phyloP scores from a whole-genome alignment of 495 filamentous ascomycete species.

The Melanomma pulvis-pyrius region DNA sequence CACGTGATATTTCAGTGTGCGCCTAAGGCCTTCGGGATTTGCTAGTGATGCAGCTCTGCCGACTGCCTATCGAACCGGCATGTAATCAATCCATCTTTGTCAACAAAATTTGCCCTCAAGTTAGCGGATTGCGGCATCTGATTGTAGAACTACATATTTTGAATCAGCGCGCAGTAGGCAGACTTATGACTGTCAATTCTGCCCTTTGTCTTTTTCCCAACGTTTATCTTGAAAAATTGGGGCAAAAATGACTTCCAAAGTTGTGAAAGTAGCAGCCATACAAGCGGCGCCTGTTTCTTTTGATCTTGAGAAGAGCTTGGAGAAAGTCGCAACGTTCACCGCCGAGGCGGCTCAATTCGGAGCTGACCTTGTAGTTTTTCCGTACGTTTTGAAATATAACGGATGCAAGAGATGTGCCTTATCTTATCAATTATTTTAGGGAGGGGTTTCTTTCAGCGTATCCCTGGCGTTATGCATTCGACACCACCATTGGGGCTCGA shows the following conservation, averaged over 20 bases:
- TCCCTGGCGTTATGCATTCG: constrained; percentile 51
- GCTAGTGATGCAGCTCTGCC: not conserved
- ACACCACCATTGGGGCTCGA: constrained; percentile 49
- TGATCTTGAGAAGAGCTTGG: constrained; percentile 22
- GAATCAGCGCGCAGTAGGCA: not conserved
- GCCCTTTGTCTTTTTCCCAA: no score
- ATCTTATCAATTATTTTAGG: constrained; percentile 7
- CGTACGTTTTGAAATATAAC: constrained; percentile 11
- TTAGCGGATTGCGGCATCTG: not conserved
- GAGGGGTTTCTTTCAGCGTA: constrained; percentile 51
- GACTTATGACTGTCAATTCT: no score
- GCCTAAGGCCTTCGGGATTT: not conserved
- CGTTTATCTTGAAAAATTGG: not conserved
- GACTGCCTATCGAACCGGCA: not conserved
- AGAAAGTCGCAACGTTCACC: constrained; percentile 12
- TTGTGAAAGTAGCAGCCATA: constrained; percentile 32
- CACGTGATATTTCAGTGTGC: not conserved
- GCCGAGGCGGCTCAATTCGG: constrained; percentile 7
- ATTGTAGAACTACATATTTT: not conserved
- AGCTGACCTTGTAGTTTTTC: constrained; percentile 25
- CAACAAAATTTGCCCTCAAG: not conserved
- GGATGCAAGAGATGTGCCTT: not conserved
- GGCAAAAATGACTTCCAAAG: constrained; percentile 34
- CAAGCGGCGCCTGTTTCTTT: constrained; percentile 24
- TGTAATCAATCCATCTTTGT: not conserved